Percentiles rank a stretch among this genome's conserved stretches.
These are phyloP conservation scores for Aspergillus pseudonomiae DNA, from an alignment of 2,329 filamentous ascomycete species.

Conservation along the genomic window DNA sequence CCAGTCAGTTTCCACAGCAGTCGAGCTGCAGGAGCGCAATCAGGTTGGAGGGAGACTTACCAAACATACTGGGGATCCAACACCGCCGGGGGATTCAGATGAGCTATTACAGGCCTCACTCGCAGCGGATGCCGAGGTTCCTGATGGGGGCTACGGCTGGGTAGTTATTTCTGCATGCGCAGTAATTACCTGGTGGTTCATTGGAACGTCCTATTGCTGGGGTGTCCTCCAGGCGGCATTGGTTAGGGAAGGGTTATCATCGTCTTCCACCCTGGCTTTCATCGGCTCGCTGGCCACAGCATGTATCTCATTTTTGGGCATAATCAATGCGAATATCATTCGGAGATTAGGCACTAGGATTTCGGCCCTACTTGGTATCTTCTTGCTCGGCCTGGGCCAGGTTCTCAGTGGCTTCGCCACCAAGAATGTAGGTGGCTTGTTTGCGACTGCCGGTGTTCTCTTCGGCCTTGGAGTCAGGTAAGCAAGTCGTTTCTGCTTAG, in stretches of 20 bases:
- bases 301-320: conserved; percentile 55
- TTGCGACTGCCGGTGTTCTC: conserved; percentile 53
- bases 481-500: conserved; percentile 4
- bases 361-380: conserved; percentile 54
- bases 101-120: conserved; percentile 49
- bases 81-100: conserved; percentile 19
- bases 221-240: conserved; percentile 63
- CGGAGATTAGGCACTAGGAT: conserved; percentile 52
- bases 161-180: conserved; percentile 55
- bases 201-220: conserved; percentile 62
- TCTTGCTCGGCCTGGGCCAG: conserved; percentile 54
- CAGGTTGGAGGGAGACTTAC: not conserved
- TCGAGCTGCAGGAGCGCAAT: not conserved
- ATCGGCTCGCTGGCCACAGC: conserved; percentile 59
- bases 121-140: conserved; percentile 47
- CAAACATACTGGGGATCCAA: not conserved
- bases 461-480: conserved; percentile 50
- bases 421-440: conserved; percentile 51
- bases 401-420: conserved; percentile 53
- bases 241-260: conserved; percentile 51
- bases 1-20: not conserved
- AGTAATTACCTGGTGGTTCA: conserved; percentile 59
- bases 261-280: conserved; percentile 59
- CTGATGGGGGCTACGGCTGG: conserved; percentile 35
- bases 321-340: conserved; percentile 57